phyloP scores from a whole-genome alignment of 768 basidiomycete genomes.

The Serendipita sp. region DNA sequence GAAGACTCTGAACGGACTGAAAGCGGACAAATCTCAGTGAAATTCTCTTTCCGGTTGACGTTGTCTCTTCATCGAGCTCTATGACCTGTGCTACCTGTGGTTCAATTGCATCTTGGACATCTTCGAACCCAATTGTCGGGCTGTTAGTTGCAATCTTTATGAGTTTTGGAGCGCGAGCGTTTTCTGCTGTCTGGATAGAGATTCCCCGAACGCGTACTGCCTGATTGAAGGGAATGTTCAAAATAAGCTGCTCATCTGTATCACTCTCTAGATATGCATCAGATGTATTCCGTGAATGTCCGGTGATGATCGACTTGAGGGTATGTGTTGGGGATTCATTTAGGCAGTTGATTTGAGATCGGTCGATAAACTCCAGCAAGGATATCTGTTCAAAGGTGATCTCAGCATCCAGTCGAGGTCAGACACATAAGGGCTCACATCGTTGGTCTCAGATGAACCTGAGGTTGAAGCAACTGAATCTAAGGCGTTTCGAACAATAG shows the following conservation, averaged over 20 bases:
- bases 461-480: background rate
- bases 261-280: constrained; percentile 42
- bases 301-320: constrained; percentile 32
- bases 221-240: constrained; percentile 58
- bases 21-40: constrained; percentile 50
- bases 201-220: constrained; percentile 46
- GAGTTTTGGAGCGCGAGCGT: constrained; percentile 35
- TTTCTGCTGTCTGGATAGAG: constrained; percentile 26
- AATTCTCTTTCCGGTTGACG: constrained; percentile 31
- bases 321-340: constrained; percentile 42
- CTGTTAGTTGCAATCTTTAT: constrained; percentile 51
- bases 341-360: constrained; percentile 46
- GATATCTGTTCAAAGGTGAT: constrained; percentile 25
- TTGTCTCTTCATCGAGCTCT: constrained; percentile 33
- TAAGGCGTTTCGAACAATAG: constrained; percentile 10
- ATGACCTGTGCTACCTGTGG: constrained; percentile 40
- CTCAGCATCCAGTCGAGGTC: background rate
- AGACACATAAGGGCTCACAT: background rate
- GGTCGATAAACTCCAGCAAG: constrained; percentile 41
- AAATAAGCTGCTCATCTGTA: constrained; percentile 52
- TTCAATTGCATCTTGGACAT: constrained; percentile 39
- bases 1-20: constrained; percentile 47
- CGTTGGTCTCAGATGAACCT: background rate
- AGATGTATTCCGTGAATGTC: constrained; percentile 29
- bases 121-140: constrained; percentile 44